phyloP scores from a whole-genome alignment of 2,329 filamentous ascomycete species.

The Aaosphaeria arxii region DNA sequence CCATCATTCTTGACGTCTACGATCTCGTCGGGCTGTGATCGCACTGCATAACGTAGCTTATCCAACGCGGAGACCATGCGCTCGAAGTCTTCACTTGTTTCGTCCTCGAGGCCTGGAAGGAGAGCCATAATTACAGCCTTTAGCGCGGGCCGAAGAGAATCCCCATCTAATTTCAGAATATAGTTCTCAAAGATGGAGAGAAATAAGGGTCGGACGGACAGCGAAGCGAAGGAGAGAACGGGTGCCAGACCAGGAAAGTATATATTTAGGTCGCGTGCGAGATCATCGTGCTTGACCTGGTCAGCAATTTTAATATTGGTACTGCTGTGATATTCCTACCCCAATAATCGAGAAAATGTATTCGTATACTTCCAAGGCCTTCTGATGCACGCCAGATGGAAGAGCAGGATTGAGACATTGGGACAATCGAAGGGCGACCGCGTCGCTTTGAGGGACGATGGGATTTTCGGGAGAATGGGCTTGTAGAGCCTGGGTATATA shows the following conservation, averaged over 20 bases:
- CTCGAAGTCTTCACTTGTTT: conserved; percentile 96
- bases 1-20: conserved; percentile 29
- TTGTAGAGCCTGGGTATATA: conserved; percentile 69
- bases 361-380: conserved; percentile 88
- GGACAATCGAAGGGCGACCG: conserved; percentile 84
- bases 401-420: conserved; percentile 93
- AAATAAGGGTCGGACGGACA: conserved; percentile 83
- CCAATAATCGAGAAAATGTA: conserved; percentile 87
- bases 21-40: conserved; percentile 51
- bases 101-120: conserved; percentile 88
- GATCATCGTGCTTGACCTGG: conserved; percentile 57
- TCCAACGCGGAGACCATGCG: conserved; percentile 76
- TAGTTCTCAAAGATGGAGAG: conserved; percentile 80
- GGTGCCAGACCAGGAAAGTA: conserved; percentile 88
- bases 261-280: conserved; percentile 78
- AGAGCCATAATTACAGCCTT: conserved; percentile 89
- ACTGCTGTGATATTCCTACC: conserved; percentile 35
- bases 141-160: conserved; percentile 76
- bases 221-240: conserved; percentile 89
- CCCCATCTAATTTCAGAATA: conserved; percentile 68
- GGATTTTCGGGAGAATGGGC: conserved; percentile 70
- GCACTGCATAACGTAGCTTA: conserved; percentile 68
- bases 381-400: conserved; percentile 96
- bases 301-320: not conserved
- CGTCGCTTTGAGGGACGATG: conserved; percentile 74